phyloP scores from a whole-genome alignment of 228 moss, liverwort and hornwort species.

The Sphagnum magellanicum region DNA sequence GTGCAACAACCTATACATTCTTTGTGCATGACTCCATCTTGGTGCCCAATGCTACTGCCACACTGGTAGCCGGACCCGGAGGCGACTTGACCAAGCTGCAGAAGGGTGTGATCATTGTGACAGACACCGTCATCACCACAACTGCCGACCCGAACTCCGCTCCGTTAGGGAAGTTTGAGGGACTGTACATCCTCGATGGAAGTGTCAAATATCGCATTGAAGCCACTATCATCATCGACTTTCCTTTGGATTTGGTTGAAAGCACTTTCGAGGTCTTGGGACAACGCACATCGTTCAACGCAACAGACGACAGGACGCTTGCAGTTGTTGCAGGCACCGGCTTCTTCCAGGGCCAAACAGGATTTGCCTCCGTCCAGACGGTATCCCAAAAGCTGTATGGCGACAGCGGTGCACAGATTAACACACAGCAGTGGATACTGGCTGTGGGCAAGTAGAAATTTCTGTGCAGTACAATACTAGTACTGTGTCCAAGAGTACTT shows the following conservation, averaged over 20 bases:
- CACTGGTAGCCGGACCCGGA: slow-evolving; percentile 3
- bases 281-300: slow-evolving; percentile 7
- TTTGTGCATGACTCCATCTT: not conserved
- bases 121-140: slow-evolving; percentile 1
- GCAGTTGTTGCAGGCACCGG: slow-evolving; percentile 11
- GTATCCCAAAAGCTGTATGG: slow-evolving; percentile 7
- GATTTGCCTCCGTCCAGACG: slow-evolving; percentile 1
- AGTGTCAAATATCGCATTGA: slow-evolving; percentile 1
- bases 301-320: slow-evolving; percentile 5
- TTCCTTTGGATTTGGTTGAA: slow-evolving; percentile 12
- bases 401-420: slow-evolving; percentile 2
- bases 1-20: slow-evolving; percentile 7
- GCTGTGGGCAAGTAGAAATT: slow-evolving; percentile 6
- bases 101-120: not conserved
- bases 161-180: slow-evolving; percentile 5
- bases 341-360: slow-evolving; percentile 1
- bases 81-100: not conserved
- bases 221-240: slow-evolving; percentile 10
- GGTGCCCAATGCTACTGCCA: not conserved
- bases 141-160: slow-evolving; percentile 6
- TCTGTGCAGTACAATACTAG: too few species aligned
- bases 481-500: too few species aligned
- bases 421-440: slow-evolving; percentile 8
- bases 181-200: slow-evolving; percentile 4
- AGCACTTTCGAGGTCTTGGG: slow-evolving; percentile 13